These are phyloP conservation scores for Orobanche coerulescens DNA, from an alignment of 257 asterid species.

Conservation along the genomic window DNA sequence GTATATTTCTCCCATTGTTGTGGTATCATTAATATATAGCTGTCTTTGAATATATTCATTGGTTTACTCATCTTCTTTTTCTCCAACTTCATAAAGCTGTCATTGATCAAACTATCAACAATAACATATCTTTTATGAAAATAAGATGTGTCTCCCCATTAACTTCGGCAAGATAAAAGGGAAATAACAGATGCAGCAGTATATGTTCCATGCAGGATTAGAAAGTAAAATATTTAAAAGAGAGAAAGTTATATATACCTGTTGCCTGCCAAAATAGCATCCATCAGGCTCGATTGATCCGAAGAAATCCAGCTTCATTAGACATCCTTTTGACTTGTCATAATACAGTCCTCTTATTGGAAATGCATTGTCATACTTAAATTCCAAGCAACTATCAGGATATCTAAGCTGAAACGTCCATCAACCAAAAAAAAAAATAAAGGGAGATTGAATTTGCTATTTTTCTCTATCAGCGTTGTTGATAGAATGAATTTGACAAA, in stretches of 20 bases:
- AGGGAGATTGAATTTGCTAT: not conserved
- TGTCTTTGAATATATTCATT: not conserved
- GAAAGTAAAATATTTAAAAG: constrained; percentile 10
- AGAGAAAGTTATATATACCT: constrained; percentile 36
- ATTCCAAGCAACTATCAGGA: constrained; percentile 75
- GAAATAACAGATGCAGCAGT: not conserved
- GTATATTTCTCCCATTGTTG: not conserved
- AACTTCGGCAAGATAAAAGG: not conserved
- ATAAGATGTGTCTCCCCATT: not conserved
- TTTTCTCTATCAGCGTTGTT: not conserved
- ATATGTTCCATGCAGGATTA: not conserved
- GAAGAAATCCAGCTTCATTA: constrained; percentile 92
- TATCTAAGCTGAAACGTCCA: constrained; percentile 65
- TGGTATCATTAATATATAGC: not conserved
- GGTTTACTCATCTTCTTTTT: not conserved
- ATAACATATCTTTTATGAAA: not conserved
- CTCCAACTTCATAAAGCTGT: not conserved
- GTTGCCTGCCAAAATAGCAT: constrained; percentile 91
- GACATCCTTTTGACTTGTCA: constrained; percentile 88
- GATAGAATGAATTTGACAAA: constrained; percentile 6
- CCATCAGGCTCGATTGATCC: constrained; percentile 97
- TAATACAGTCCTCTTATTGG: constrained; percentile 92
- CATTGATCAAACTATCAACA: not conserved
- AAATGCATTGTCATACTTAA: constrained; percentile 75
- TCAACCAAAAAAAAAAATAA: not conserved